Base-by-base conservation (phyloP, 163 green algal species). In the Scenedesmus sp. region DNA sequence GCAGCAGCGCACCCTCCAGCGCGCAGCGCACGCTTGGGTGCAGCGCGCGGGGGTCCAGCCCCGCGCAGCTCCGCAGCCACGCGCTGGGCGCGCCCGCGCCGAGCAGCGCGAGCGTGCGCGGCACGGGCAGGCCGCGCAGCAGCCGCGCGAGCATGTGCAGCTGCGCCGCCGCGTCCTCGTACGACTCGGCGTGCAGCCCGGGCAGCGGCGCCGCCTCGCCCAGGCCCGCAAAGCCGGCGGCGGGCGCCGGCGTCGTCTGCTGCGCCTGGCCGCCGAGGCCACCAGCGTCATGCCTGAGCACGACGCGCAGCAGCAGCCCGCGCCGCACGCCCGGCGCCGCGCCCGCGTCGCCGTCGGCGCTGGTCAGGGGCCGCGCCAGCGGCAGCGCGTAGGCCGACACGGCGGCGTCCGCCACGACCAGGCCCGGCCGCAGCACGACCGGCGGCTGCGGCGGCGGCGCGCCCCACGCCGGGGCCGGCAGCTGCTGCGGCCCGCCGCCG, bases 181-280 rank as follows among this genome's bases (percentile, higher is more conserved):
- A 34, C 0, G 51, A 83, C 86, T 99, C 96, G 4, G 4, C 34
- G 81, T 98, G 94, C 62, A 99, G 86, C 0, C 94, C 94, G 22
- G 89, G 89, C 60, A 99, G 86, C 3, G 96, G 95, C 0, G 95
- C 87, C 17, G 94, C 85, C 82, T 99, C 94, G 0, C 93, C 92
- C 47, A 92, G 34, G 10, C 91, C 90, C 10, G 33, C 18, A 69
- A 62, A 64, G 17, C 26, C 47, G 26, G n/a, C n/a, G n/a, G n/a
- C n/a, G n/a, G n/a, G n/a, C n/a, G n/a, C n/a, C n/a, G n/a, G n/a
- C n/a, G n/a, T n/a, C 33, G 51, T 9, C 63, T 71, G 60, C 50
- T 63, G 34, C 58, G 65, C 11, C 69, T 60, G 45, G 26, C 65
- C 44, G n/a, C 60, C 44, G 47, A 63, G 56, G 18, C 56, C 17